phyloP scores from a whole-genome alignment of 2,329 filamentous ascomycete species.

The Hymenoscyphus fructigenus region DNA sequence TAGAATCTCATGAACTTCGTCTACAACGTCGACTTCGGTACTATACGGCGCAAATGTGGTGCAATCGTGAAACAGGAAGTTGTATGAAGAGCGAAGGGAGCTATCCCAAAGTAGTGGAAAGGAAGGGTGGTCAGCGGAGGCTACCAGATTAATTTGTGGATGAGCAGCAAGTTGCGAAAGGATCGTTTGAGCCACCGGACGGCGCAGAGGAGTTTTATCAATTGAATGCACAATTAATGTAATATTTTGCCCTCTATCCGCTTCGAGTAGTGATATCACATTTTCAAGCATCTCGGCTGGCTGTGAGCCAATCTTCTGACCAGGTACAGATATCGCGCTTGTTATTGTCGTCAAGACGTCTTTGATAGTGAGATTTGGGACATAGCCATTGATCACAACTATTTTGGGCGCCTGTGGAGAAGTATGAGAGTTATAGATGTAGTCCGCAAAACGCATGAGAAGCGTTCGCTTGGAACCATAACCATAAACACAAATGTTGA shows the following conservation, averaged over 20 bases:
- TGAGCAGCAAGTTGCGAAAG: conserved; percentile 76
- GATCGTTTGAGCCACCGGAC: conserved; percentile 65
- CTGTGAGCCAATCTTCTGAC: conserved; percentile 46
- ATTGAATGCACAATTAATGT: conserved; percentile 82
- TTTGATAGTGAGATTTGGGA: conserved; percentile 62
- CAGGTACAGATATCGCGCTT: conserved; percentile 52
- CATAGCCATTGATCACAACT: conserved; percentile 85
- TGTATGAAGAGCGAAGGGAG: conserved; percentile 75
- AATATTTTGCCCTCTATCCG: conserved; percentile 47
- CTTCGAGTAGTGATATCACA: conserved; percentile 61
- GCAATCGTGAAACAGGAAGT: conserved; percentile 89
- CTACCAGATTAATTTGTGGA: conserved; percentile 68
- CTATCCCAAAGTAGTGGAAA: conserved; percentile 90
- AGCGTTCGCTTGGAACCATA: conserved; percentile 85
- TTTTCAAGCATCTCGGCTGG: conserved; percentile 67
- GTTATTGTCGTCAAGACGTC: conserved; percentile 71
- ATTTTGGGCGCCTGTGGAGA: conserved; percentile 50
- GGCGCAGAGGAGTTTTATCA: conserved; percentile 75
- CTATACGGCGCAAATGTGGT: conserved; percentile 81
- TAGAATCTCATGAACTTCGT: conserved; percentile 84
- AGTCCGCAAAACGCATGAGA: conserved; percentile 71
- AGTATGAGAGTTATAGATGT: conserved; percentile 53
- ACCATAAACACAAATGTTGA: conserved; percentile 88
- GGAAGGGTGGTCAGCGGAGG: conserved; percentile 83
- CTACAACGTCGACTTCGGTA: conserved; percentile 78